phyloP scores from a whole-genome alignment of 306 rosid species.

The Luffa acutangula region DNA sequence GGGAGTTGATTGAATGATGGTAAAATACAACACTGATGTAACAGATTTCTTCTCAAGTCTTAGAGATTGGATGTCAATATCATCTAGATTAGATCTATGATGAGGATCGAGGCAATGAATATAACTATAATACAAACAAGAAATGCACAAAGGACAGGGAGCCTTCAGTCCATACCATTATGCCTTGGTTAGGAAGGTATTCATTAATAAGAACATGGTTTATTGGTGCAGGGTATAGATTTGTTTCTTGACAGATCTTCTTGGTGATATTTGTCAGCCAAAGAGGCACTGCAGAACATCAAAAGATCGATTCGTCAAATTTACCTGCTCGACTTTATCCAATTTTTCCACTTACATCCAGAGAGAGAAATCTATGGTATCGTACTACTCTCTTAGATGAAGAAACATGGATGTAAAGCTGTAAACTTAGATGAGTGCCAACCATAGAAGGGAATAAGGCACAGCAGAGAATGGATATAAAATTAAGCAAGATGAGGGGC shows the following conservation, averaged over 20 bases:
- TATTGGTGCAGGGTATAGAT: conserved; percentile 56
- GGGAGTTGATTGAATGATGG: background rate
- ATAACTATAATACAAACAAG: background rate
- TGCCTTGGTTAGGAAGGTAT: conserved; percentile 81
- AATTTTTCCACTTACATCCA: background rate
- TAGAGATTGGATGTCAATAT: background rate
- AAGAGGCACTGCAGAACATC: conserved; percentile 47
- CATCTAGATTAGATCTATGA: background rate
- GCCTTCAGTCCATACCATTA: conserved; percentile 44
- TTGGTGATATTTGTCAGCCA: conserved; percentile 67
- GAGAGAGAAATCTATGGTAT: background rate
- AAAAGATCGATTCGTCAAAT: background rate
- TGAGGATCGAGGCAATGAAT: background rate
- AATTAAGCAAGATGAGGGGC: background rate
- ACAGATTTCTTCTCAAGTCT: background rate
- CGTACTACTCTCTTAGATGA: background rate
- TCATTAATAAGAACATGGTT: conserved; percentile 92
- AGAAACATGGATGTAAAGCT: background rate
- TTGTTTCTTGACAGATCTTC: conserved; percentile 46
- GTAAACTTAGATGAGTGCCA: background rate
- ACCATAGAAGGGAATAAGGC: background rate
- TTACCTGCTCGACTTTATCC: background rate
- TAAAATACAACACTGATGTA: background rate
- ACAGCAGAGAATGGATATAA: background rate
- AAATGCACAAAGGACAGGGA: background rate